Conservation (phyloP, 2,329 filamentous ascomycete species). For the Beauveria sp. region DNA sequence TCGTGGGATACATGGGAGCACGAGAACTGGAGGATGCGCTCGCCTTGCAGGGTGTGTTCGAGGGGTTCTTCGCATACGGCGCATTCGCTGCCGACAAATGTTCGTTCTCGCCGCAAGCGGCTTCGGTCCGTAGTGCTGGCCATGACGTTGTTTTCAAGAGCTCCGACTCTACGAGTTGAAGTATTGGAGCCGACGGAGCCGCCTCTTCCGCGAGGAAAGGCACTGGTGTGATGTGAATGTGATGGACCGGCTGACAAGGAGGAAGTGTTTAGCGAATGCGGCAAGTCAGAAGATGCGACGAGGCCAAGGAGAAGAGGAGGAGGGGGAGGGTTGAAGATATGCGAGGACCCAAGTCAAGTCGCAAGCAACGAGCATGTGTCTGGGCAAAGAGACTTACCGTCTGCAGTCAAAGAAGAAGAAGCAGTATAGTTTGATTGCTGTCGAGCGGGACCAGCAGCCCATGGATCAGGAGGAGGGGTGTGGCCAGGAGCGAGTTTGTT, state of each 20-base stretch:
- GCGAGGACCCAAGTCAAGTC: not conserved
- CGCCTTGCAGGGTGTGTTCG: constrained; percentile 88
- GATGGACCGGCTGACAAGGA: constrained; percentile 1
- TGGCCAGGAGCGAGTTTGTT: constrained; percentile 7
- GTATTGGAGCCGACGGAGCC: constrained; percentile 24
- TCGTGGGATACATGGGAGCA: constrained; percentile 97
- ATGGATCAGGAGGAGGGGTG: not conserved
- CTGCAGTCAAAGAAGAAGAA: not conserved
- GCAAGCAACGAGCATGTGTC: not conserved
- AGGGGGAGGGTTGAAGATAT: not conserved
- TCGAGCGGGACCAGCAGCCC: constrained; percentile 1
- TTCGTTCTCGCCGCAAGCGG: constrained; percentile 78
- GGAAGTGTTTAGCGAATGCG: not conserved
- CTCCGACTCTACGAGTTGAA: constrained; percentile 29
- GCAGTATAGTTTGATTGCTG: not conserved
- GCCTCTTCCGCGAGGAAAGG: constrained; percentile 19
- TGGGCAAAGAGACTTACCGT: not conserved
- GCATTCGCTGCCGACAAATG: constrained; percentile 90
- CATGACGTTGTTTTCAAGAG: constrained; percentile 36
- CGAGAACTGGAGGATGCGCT: constrained; percentile 90
- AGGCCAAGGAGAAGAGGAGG: not conserved
- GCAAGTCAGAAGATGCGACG: not conserved
- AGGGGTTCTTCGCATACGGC: constrained; percentile 94
- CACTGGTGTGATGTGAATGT: constrained; percentile 16
- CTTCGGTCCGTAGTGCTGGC: constrained; percentile 56